These are phyloP conservation scores for Purshia tridentata DNA, from an alignment of 306 rosid species.

Conservation along the genomic window DNA sequence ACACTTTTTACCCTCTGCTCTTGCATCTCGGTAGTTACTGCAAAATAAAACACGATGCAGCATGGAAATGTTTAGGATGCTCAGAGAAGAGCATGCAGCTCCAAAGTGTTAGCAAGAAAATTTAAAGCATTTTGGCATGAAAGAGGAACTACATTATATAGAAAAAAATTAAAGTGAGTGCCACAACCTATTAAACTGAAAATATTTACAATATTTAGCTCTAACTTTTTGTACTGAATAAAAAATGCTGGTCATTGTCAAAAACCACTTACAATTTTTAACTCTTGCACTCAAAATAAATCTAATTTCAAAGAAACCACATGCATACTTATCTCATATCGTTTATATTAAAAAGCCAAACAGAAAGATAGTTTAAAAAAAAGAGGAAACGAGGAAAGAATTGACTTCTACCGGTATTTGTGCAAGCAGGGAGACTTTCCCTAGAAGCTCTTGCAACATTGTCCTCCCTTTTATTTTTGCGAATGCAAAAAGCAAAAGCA, in stretches of 20 bases:
- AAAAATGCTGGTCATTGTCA: not conserved
- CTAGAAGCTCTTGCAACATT: conserved; percentile 49
- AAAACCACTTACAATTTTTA: not conserved
- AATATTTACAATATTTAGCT: not conserved
- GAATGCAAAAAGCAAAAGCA: conserved; percentile 53
- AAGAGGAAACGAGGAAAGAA: conserved; percentile 19
- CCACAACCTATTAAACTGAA: no score
- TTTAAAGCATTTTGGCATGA: not conserved
- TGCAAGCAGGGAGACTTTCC: conserved; percentile 52
- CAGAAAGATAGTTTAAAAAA: conserved; percentile 8
- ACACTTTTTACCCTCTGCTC: conserved; percentile 71
- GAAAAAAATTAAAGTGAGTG: no score
- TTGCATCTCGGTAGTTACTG: conserved; percentile 70
- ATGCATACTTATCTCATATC: not conserved
- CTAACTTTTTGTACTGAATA: not conserved
- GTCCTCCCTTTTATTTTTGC: conserved; percentile 58
- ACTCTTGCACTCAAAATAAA: not conserved
- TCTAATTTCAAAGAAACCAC: conserved; percentile 3
- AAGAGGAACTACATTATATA: no score
- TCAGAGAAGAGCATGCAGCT: not conserved
- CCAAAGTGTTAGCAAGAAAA: not conserved
- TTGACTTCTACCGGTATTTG: conserved; percentile 61
- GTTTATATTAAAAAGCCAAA: conserved; percentile 10
- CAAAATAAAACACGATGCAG: conserved; percentile 14
- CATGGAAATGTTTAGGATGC: conserved; percentile 7